Evolutionary conservation across 1,284 basidiomycete species (phyloP).

Genomic region (Moesziomyces antarcticus): DNA sequence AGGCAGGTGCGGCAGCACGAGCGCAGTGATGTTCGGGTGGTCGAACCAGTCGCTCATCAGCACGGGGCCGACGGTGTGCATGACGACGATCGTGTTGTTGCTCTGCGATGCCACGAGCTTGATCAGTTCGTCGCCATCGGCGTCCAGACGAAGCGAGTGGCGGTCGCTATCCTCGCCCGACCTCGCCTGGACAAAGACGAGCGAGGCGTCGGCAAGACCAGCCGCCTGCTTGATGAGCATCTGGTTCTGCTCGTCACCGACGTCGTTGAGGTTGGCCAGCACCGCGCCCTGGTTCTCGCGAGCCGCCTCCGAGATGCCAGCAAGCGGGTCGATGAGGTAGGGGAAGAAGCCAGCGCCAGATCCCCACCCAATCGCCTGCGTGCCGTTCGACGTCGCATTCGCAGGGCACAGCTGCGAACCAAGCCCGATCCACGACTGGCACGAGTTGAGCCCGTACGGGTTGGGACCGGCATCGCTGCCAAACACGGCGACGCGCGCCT

Average conservation of each 20-base stretch:
- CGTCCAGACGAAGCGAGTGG: conserved; percentile 66
- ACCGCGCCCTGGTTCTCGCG: conserved; percentile 29
- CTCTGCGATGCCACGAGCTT: conserved; percentile 66
- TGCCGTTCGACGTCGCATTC: conserved; percentile 37
- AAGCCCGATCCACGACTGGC: conserved; percentile 35
- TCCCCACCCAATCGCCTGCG: conserved; percentile 34
- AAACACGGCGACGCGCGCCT: conserved; percentile 32
- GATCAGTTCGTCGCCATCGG: conserved; percentile 66
- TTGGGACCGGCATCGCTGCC: conserved; percentile 44
- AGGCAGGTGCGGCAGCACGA: conserved; percentile 41
- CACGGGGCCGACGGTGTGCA: conserved; percentile 72
- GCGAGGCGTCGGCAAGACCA: conserved; percentile 26
- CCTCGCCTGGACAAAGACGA: conserved; percentile 68
- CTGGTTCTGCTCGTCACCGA: conserved; percentile 30
- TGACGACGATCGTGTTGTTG: conserved; percentile 83
- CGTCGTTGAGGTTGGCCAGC: conserved; percentile 39
- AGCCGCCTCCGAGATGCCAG: conserved; percentile 30
- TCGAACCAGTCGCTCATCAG: conserved; percentile 47
- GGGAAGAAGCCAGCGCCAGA: conserved; percentile 46
- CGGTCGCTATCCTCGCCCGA: conserved; percentile 69
- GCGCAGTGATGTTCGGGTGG: conserved; percentile 46
- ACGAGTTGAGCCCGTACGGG: conserved; percentile 37
- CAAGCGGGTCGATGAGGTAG: conserved; percentile 57
- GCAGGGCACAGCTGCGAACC: conserved; percentile 51
- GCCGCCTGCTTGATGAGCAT: conserved; percentile 28